Evolutionary conservation across 352 stramenopile species (phyloP).

Genomic region (Phytophthora cactorum): DNA sequence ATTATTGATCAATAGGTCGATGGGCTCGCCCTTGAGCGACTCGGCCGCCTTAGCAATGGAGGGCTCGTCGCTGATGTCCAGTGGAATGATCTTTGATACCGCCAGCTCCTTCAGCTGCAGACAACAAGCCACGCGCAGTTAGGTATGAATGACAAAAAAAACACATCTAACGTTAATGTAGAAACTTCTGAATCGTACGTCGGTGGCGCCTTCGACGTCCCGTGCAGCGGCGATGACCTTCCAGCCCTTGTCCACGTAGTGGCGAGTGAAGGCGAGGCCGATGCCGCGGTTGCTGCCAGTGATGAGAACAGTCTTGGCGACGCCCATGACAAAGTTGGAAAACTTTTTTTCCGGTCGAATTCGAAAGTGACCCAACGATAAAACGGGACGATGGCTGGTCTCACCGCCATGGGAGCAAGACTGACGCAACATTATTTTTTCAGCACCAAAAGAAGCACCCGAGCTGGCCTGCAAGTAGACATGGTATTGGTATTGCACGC

Average conservation of each 20-base stretch:
- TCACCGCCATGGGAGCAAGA: background rate
- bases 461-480: conserved; percentile 21
- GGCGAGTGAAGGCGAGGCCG: conserved; percentile 52
- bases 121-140: background rate
- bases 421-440: background rate
- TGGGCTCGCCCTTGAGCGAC: conserved; percentile 46
- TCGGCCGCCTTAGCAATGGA: conserved; percentile 49
- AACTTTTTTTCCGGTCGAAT: too few species aligned
- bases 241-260: conserved; percentile 53
- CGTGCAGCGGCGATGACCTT: conserved; percentile 59
- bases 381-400: background rate
- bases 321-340: conserved; percentile 15
- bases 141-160: background rate
- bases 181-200: conserved; percentile 28
- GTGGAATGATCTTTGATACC: conserved; percentile 34
- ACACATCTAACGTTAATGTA: too few species aligned
- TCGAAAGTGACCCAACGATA: background rate
- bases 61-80: conserved; percentile 39
- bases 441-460: too few species aligned
- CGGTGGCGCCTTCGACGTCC: conserved; percentile 40
- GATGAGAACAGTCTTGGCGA: conserved; percentile 60
- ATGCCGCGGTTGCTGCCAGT: conserved; percentile 67
- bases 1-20: conserved; percentile 75
- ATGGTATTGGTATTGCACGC: conserved; percentile 41
- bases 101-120: conserved; percentile 34